These are phyloP conservation scores for Gaeumannomyces sp. DNA, from an alignment of 2,329 filamentous ascomycete species.

Conservation along the genomic window DNA sequence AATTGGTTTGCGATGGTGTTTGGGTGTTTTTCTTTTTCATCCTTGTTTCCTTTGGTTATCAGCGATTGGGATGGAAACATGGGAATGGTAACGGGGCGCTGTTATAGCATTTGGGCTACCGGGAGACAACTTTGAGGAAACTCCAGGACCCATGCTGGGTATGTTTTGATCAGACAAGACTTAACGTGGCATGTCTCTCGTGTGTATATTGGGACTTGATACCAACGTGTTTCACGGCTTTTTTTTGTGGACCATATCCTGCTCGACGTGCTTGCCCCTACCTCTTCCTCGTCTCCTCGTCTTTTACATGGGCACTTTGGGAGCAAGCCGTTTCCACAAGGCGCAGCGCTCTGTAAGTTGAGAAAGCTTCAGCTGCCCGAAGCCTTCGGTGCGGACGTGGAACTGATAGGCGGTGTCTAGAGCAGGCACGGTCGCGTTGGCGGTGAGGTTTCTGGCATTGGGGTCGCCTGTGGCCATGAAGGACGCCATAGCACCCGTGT, in stretches of 20 bases:
- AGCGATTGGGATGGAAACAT: neutral
- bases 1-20: neutral
- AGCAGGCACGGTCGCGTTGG: constrained; percentile 35
- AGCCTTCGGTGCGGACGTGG: constrained; percentile 39
- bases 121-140: neutral
- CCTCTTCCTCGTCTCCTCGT: neutral
- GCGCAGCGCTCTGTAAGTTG: constrained; percentile 41
- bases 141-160: neutral
- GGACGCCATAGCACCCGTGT: constrained; percentile 50
- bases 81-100: neutral
- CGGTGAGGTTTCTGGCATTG: constrained; percentile 48
- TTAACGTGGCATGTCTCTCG: neutral
- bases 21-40: neutral
- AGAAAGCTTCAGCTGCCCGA: constrained; percentile 31
- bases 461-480: constrained; percentile 56
- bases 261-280: neutral
- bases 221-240: neutral
- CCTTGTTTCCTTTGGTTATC: neutral
- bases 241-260: neutral
- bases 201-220: neutral
- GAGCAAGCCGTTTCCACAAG: constrained; percentile 45
- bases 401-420: constrained; percentile 40
- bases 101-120: neutral
- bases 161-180: neutral
- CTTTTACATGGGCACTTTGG: constrained; percentile 38